phyloP scores from a whole-genome alignment of 345 rosid species.

The Salix exigua region DNA sequence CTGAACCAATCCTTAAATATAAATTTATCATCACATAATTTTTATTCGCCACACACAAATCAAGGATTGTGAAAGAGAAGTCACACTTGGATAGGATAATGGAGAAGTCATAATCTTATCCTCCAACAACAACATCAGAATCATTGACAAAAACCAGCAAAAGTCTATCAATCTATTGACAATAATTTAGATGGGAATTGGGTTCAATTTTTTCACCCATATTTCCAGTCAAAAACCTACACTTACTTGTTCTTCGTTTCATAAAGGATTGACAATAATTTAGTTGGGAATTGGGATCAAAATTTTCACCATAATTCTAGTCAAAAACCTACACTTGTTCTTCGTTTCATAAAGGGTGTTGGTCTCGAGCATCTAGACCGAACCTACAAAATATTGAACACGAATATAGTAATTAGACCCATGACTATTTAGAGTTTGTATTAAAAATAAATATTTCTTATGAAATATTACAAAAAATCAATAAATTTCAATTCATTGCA shows the following conservation, averaged over 20 bases:
- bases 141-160: not conserved
- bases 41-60: not conserved
- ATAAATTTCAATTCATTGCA: too few relatives aligned
- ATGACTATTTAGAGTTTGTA: too few relatives aligned
- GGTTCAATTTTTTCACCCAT: not conserved
- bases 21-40: not conserved
- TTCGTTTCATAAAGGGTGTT: too few relatives aligned
- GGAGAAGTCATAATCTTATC: not conserved
- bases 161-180: not conserved
- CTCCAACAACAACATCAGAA: not conserved
- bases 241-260: too few relatives aligned
- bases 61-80: not conserved
- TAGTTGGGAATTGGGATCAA: not conserved
- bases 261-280: not conserved
- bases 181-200: not conserved
- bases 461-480: too few relatives aligned
- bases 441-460: too few relatives aligned
- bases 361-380: too few relatives aligned
- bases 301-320: not conserved
- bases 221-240: not conserved
- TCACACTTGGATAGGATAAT: not conserved
- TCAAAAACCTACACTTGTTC: not conserved
- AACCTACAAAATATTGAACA: too few relatives aligned
- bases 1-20: too few relatives aligned
- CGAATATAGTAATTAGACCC: too few relatives aligned